Evolutionary conservation across 768 basidiomycete species (phyloP).

Genomic region (Lactarius psammicola): DNA sequence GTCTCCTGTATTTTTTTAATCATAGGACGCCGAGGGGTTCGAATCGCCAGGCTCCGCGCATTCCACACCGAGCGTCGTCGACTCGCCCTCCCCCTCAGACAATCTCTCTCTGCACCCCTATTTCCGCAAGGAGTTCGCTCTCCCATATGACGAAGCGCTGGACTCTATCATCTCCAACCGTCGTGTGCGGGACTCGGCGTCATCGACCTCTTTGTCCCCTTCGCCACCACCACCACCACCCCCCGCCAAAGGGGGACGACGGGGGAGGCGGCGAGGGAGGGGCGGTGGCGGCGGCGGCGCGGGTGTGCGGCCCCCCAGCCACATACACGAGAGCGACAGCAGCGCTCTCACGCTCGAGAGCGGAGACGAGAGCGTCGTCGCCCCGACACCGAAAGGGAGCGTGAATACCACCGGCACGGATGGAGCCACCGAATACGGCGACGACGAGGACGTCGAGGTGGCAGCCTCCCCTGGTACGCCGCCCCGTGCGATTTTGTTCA

Average conservation of each 20-base stretch:
- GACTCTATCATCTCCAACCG: slow-evolving; percentile 61
- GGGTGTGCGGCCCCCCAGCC: slow-evolving; percentile 57
- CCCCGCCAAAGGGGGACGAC: slow-evolving; percentile 38
- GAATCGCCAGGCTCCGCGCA: slow-evolving; percentile 44
- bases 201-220: slow-evolving; percentile 47
- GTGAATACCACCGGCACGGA: slow-evolving; percentile 74
- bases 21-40: slow-evolving; percentile 29
- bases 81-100: slow-evolving; percentile 66
- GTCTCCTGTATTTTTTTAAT: slow-evolving; percentile 1
- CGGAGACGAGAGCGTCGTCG: slow-evolving; percentile 61
- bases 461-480: slow-evolving; percentile 26
- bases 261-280: slow-evolving; percentile 45
- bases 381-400: slow-evolving; percentile 62
- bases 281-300: slow-evolving; percentile 33
- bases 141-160: slow-evolving; percentile 59
- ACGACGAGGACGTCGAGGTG: slow-evolving; percentile 61
- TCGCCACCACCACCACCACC: slow-evolving; percentile 58
- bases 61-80: slow-evolving; percentile 47
- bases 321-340: slow-evolving; percentile 82
- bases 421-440: slow-evolving; percentile 58
- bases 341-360: slow-evolving; percentile 83
- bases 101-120: slow-evolving; percentile 68
- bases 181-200: slow-evolving; percentile 62
- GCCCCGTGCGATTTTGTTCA: neutral
- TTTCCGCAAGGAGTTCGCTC: slow-evolving; percentile 66